Base-by-base conservation (phyloP, 345 rosid species). In the Salix exigua region DNA sequence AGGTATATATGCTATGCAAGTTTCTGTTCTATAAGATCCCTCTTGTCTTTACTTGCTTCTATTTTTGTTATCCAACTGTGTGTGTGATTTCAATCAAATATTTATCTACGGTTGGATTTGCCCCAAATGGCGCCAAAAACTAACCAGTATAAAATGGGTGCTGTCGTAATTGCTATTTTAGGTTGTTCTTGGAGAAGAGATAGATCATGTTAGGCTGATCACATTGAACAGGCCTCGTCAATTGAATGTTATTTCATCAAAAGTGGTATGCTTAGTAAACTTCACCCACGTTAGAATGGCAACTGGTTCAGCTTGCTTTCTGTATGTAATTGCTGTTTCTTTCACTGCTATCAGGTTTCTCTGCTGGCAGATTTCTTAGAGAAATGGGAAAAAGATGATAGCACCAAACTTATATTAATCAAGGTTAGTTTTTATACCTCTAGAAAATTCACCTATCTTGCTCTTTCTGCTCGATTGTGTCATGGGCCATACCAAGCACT, bases 181-280 rank as follows among this genome's bases (percentile, higher is more conserved):
- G 99, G 96, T 90, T 85, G 89, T 94, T 85, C 77, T 92, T 66
- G 91, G 82, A 80, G 90, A 94, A 78, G 95, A 89, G 74, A 68
- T 86, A 73, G 90, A 83, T 58, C 75, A 55, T 71, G 92, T 87
- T 48, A 83, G 93, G 77, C 10, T 90, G 82, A 77, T 88, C 80
- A 92, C 89, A 46, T 83, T 94, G 80, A 94, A 94, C 87, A 86
- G 90, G 35, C 97, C 99, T 71, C 94, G 97, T 69, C 97, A 91
- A 62, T 78, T 92, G 76, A 94, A 94, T 86, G 91, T 90, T 79
- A 94, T 94, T 70, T 91, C 99, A 50, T 81, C 94, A 0, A 64
- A 88, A 86, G 92, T 92, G 95, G 99, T 92, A 85, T 73, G 79
- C 74, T 66, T 21, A 21, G 28, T 37, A n/a, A 68, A 69, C 74